Conservation (phyloP, 2,329 filamentous ascomycete species). For the Davidsoniella eucalypti region DNA sequence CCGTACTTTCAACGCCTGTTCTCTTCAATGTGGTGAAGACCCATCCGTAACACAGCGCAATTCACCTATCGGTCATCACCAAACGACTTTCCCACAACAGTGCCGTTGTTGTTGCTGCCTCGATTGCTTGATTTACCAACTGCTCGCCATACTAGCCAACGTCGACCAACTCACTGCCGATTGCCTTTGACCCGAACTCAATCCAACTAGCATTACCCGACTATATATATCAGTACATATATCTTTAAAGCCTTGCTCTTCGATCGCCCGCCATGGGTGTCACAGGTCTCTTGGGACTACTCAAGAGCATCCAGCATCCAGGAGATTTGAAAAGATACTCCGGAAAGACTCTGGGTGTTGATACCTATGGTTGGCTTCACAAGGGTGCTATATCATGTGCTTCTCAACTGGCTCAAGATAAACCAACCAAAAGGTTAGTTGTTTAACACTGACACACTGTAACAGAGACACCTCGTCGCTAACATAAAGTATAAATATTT, state of each 20-base stretch:
- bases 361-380: conserved; percentile 97
- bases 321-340: conserved; percentile 72
- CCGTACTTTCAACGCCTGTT: no score
- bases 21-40: no score
- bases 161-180: no score
- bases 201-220: background rate
- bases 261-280: conserved; percentile 13
- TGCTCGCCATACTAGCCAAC: no score
- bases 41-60: no score
- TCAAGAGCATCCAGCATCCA: conserved; percentile 92
- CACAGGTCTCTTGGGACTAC: conserved; percentile 52
- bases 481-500: background rate
- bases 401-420: conserved; percentile 74
- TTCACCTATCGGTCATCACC: no score
- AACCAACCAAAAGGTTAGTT: conserved; percentile 68
- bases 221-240: background rate
- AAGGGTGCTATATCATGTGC: conserved; percentile 82
- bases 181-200: no score
- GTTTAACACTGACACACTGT: background rate
- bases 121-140: no score
- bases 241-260: background rate
- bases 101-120: no score
- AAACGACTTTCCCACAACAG: no score
- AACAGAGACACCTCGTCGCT: background rate
- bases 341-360: conserved; percentile 82